These are phyloP conservation scores for Apiotrichum gracile DNA, from an alignment of 1,284 basidiomycete species.

Conservation along the genomic window DNA sequence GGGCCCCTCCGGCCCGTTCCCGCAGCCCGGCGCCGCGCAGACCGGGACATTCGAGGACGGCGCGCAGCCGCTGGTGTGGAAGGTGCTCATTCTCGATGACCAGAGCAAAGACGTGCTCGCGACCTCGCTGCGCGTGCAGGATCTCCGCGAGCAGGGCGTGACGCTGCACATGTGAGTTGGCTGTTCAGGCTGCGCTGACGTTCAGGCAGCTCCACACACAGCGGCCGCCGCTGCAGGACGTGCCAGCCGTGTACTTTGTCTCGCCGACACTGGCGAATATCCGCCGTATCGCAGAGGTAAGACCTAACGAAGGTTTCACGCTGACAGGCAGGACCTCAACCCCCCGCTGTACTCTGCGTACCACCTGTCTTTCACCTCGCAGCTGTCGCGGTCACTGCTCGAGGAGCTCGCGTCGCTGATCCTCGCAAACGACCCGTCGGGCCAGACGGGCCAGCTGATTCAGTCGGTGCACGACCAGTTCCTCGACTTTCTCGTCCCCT, in stretches of 20 bases:
- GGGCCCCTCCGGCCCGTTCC: slow-evolving; percentile 27
- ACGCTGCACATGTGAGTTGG: slow-evolving; percentile 85
- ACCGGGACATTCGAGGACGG: slow-evolving; percentile 32
- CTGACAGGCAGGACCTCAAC: slow-evolving; percentile 55
- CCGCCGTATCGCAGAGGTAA: slow-evolving; percentile 76
- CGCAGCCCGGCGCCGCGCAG: slow-evolving; percentile 35
- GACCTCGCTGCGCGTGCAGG: slow-evolving; percentile 90
- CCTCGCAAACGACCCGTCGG: slow-evolving; percentile 58
- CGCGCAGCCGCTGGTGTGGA: slow-evolving; percentile 81
- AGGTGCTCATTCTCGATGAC: slow-evolving; percentile 91
- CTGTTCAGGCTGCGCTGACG: neutral
- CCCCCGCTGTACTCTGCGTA: slow-evolving; percentile 86
- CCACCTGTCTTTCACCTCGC: slow-evolving; percentile 92
- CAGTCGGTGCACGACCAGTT: slow-evolving; percentile 86
- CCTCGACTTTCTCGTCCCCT: slow-evolving; percentile 92
- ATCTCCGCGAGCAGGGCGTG: slow-evolving; percentile 91
- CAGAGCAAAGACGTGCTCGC: slow-evolving; percentile 93
- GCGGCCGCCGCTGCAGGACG: slow-evolving; percentile 85
- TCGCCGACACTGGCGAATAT: slow-evolving; percentile 84
- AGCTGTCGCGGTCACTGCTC: slow-evolving; percentile 75
- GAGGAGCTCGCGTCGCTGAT: slow-evolving; percentile 90
- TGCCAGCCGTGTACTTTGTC: slow-evolving; percentile 96
- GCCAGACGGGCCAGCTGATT: slow-evolving; percentile 72
- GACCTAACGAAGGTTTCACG: neutral
- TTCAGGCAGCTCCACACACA: slow-evolving; percentile 81